A percentile compares a stretch with the other conserved stretches of the same genome.
Evolutionary conservation across 257 asterid genomes (phyloP).

Genomic region (Coffea eugenioides): DNA sequence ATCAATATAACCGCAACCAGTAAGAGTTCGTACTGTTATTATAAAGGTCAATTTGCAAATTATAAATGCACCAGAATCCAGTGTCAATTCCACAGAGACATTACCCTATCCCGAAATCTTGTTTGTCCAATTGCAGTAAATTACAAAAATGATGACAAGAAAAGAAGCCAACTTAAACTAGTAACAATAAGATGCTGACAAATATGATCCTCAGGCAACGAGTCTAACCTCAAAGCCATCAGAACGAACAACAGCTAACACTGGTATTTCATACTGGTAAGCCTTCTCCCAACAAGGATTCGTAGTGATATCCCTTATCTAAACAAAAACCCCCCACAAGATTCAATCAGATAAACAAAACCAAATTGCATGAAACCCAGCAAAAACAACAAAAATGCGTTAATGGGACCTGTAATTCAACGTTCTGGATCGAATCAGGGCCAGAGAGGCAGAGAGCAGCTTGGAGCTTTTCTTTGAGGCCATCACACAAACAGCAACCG

Average conservation of each 20-base stretch:
- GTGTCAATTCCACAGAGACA: background rate
- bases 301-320: slow-evolving; percentile 80
- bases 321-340: slow-evolving; percentile 2
- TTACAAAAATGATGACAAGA: background rate
- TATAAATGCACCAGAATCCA: no score
- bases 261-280: slow-evolving; percentile 95
- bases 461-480: slow-evolving; percentile 91
- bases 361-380: background rate
- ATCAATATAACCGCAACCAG: background rate
- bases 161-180: background rate
- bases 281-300: slow-evolving; percentile 88
- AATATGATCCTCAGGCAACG: background rate
- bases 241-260: slow-evolving; percentile 63
- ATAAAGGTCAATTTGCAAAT: no score
- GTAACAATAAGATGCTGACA: background rate
- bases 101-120: background rate
- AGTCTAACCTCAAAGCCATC: slow-evolving; percentile 78
- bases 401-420: slow-evolving; percentile 55
- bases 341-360: background rate
- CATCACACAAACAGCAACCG: slow-evolving; percentile 99
- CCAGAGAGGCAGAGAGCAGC: slow-evolving; percentile 70
- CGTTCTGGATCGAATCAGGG: slow-evolving; percentile 43
- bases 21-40: background rate
- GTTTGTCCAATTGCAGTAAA: background rate
- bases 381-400: background rate